These are phyloP conservation scores for Sphaerostilbella broomeana DNA, from an alignment of 2,329 filamentous ascomycete genomes.

Conservation along the genomic window DNA sequence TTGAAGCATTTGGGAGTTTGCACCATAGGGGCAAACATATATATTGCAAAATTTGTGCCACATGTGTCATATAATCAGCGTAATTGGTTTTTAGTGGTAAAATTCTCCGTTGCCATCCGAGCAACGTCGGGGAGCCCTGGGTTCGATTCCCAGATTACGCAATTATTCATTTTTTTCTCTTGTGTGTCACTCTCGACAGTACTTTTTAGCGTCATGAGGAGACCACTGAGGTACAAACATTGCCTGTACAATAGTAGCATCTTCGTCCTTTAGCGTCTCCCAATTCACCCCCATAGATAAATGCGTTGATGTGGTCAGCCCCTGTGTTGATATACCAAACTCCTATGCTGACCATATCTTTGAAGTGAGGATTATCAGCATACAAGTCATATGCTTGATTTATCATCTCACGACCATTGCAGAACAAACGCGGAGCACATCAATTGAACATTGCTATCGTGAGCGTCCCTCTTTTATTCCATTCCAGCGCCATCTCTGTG, in stretches of 20 bases:
- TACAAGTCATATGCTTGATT: conserved; percentile 16
- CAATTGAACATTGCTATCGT: conserved; percentile 10
- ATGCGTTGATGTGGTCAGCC: conserved; percentile 12
- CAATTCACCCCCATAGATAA: conserved; percentile 15
- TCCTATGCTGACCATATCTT: conserved; percentile 13
- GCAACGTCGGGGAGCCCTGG: conserved; percentile 17
- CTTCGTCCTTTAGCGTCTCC: conserved; percentile 11
- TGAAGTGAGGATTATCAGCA: neutral
- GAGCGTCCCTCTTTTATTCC: neutral
- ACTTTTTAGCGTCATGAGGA: too few relatives aligned
- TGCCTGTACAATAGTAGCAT: conserved; percentile 7
- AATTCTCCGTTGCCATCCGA: conserved; percentile 20
- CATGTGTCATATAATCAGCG: too few relatives aligned
- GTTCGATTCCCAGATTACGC: conserved; percentile 21
- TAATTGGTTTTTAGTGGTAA: conserved; percentile 21
- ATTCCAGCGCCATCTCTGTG: conserved; percentile 11
- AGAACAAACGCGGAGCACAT: conserved; percentile 16
- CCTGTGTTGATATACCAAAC: conserved; percentile 17
- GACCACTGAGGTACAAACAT: too few relatives aligned
- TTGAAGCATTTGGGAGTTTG: too few relatives aligned
- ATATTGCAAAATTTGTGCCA: too few relatives aligned
- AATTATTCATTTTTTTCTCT: neutral
- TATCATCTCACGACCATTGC: conserved; percentile 16
- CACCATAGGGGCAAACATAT: too few relatives aligned
- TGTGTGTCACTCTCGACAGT: too few relatives aligned